Conservation (phyloP, 1,284 basidiomycete genomes). For the Xanthoconium separans region DNA sequence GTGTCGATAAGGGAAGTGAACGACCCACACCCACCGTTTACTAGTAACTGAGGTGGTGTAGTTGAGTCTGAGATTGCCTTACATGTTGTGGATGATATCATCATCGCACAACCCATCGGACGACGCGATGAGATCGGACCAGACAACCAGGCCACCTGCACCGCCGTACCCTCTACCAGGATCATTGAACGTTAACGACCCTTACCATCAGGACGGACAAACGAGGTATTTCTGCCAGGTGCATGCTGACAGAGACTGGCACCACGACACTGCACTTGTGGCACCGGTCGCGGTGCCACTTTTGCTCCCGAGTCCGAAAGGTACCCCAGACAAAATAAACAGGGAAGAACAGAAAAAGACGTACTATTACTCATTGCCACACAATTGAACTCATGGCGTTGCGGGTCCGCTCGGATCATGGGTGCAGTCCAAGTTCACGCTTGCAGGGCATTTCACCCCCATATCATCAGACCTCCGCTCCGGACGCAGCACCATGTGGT, state of each 20-base stretch:
- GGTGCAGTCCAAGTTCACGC: too few species aligned
- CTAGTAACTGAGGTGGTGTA: too few species aligned
- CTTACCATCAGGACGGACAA: background rate
- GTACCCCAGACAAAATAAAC: background rate
- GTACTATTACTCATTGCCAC: too few species aligned
- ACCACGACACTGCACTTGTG: too few species aligned
- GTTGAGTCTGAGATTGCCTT: too few species aligned
- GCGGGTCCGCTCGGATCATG: too few species aligned
- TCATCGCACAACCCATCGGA: conserved; percentile 2
- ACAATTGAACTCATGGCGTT: too few species aligned
- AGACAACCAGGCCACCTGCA: background rate
- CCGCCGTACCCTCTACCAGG: background rate
- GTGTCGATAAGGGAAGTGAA: too few species aligned
- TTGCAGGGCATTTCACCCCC: background rate
- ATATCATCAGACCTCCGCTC: background rate
- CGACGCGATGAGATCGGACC: conserved; percentile 7
- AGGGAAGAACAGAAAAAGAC: too few species aligned
- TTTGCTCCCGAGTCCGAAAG: background rate
- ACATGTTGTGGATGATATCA: conserved; percentile 5
- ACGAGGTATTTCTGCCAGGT: too few species aligned
- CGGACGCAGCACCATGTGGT: background rate
- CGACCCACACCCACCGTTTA: too few species aligned
- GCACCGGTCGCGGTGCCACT: background rate
- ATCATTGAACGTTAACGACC: background rate
- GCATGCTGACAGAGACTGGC: too few species aligned